Base-by-base conservation (phyloP, 129 eudicot genomes). In the Chrysanthemum lavandulifolium region DNA sequence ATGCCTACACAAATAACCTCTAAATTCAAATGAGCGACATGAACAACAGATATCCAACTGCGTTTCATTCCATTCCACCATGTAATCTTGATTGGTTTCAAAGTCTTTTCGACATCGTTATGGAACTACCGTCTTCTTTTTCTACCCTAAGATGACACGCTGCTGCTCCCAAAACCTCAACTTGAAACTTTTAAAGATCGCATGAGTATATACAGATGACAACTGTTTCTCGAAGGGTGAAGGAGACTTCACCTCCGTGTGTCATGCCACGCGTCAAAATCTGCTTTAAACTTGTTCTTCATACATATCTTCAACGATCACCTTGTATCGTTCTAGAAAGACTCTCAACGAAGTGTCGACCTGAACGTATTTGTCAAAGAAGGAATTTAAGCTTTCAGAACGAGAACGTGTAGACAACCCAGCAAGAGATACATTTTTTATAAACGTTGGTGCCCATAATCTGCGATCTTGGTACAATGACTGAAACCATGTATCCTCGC, bases 221-320 rank as follows among this genome's bases (percentile, higher is more conserved):
- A 93, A 59, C 64, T 93, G 96, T 71, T 93, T 93, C 65, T 86
- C 98, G 58, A 93, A 93, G 25, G 98, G 98, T 16, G 98, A 93
- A 2, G 98, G 97, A 51, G 98, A 93, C 57, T 87, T 93, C 76
- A 93, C 74, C 74, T 93, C 97, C 1, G 96, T n/a, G 92, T 80
- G 69, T 87, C 98, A 65, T 93, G 98, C 98, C 98, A 93, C 7
- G 92, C 84, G 61, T 93, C 98, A 74, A 93, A 93, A 77, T 93
- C 85, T 27, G 91, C 85, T 82, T 90, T 93, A n/a, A 3, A 85
- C 98, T 78, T 90, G 91, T 79, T 90, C 97, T 90, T 93, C 97
- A 58, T 85, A 81, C 77, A 81, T 78, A 72, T 90, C 98, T 81
- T 87, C 91, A 18, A 87, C 73, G 55, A 93, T 59, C 31, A 71